Conservation (phyloP, 1,284 basidiomycete genomes). For the Cystobasidium pallidum region DNA sequence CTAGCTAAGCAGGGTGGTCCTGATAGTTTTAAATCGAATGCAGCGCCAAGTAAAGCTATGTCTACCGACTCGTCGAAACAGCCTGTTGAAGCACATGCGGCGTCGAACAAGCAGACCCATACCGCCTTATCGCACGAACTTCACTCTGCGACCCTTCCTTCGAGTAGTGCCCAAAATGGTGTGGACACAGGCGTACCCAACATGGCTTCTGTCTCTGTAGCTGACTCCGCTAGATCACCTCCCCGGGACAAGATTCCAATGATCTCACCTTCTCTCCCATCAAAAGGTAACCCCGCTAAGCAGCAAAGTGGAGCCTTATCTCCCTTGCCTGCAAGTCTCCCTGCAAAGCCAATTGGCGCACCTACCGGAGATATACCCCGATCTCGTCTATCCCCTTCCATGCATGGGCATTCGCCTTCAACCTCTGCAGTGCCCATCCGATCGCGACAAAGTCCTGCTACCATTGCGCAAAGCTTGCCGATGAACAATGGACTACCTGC, state of each 20-base stretch:
- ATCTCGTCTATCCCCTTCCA: constrained; percentile 15
- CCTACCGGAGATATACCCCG: not conserved
- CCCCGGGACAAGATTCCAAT: not conserved
- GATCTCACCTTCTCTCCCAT: not conserved
- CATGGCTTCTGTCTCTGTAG: not conserved
- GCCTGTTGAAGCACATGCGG: not conserved
- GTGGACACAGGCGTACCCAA: not conserved
- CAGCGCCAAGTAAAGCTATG: constrained; percentile 17
- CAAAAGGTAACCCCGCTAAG: not conserved
- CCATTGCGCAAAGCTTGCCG: constrained; percentile 2
- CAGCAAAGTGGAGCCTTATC: not conserved
- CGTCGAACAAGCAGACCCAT: not conserved
- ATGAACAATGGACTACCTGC: not conserved
- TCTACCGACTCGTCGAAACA: constrained; percentile 13
- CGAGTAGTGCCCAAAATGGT: not conserved
- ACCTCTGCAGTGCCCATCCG: not conserved
- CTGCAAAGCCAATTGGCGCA: constrained; percentile 25
- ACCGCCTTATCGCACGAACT: not conserved
- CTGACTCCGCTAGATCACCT: not conserved
- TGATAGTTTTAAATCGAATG: not conserved
- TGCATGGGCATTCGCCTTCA: not conserved
- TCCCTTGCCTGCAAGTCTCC: constrained; percentile 13
- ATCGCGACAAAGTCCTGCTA: constrained; percentile 18
- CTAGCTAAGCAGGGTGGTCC: constrained; percentile 7
- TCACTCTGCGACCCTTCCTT: not conserved